Conservation (phyloP, 2,329 filamentous ascomycete species). For the Chaetomiaceae sp. region DNA sequence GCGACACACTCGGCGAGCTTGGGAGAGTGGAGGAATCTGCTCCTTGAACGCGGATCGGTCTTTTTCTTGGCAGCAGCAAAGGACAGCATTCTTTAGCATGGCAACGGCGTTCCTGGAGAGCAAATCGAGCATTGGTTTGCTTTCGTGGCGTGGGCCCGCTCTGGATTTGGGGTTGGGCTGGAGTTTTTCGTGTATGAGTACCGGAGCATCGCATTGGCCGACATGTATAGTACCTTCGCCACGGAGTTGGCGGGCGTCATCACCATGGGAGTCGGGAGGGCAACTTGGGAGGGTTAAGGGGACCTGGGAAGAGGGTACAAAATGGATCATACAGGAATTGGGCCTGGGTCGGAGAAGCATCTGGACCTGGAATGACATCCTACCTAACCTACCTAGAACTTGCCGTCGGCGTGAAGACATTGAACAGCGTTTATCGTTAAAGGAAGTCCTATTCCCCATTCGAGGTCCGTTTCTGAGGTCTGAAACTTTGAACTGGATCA, state of each 20-base stretch:
- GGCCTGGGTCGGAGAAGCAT: neutral
- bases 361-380: neutral
- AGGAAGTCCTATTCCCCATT: too few relatives aligned
- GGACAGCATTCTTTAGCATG: constrained; percentile 20
- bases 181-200: constrained; percentile 28
- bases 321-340: constrained; percentile 11
- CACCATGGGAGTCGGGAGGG: neutral
- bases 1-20: neutral
- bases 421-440: neutral
- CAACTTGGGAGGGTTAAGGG: neutral
- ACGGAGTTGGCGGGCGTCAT: constrained; percentile 14
- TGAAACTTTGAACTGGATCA: too few relatives aligned
- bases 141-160: neutral
- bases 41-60: constrained; percentile 3
- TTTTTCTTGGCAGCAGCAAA: constrained; percentile 9
- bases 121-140: constrained; percentile 11
- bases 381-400: neutral
- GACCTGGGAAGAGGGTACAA: neutral
- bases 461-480: too few relatives aligned
- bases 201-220: constrained; percentile 27
- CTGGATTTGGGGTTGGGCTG: neutral
- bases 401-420: neutral
- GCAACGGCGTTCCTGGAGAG: constrained; percentile 24
- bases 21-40: neutral
- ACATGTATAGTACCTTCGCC: constrained; percentile 27